These are phyloP conservation scores for Vitis rotundifolia DNA, from an alignment of 164 flowering plant species.

Conservation along the genomic window DNA sequence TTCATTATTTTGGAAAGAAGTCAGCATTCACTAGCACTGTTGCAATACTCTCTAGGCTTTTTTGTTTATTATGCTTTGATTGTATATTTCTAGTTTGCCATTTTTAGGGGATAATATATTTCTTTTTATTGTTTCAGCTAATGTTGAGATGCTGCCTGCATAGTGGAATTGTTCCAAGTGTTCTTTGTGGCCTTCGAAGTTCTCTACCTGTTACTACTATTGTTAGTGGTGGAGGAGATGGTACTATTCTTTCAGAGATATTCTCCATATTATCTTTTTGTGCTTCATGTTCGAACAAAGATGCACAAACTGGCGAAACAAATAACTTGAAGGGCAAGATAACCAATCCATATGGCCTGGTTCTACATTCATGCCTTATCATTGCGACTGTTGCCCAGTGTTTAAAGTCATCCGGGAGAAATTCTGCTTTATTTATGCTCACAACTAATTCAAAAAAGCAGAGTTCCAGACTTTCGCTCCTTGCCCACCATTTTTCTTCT, in stretches of 20 bases:
- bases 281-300: constrained; percentile 46
- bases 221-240: constrained; percentile 88
- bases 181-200: constrained; percentile 84
- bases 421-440: constrained; percentile 73
- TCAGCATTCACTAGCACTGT: too few relatives aligned
- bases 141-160: constrained; percentile 72
- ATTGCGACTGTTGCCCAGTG: constrained; percentile 78
- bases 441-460: constrained; percentile 76
- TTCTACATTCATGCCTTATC: constrained; percentile 68
- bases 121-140: constrained; percentile 56
- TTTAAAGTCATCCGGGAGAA: constrained; percentile 73
- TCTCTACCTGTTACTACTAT: constrained; percentile 70
- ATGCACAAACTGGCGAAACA: constrained; percentile 46
- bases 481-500: constrained; percentile 68
- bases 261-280: constrained; percentile 71
- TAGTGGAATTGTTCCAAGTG: constrained; percentile 42
- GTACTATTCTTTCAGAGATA: constrained; percentile 76
- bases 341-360: constrained; percentile 48
- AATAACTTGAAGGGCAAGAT: constrained; percentile 49
- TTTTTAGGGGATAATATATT: too few relatives aligned
- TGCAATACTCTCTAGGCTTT: not conserved
- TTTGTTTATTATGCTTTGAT: not conserved
- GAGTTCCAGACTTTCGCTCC: constrained; percentile 65
- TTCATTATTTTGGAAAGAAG: too few relatives aligned
- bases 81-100: too few relatives aligned